Conservation (phyloP, 2,329 filamentous ascomycete genomes). For the Madurella fahalii region DNA sequence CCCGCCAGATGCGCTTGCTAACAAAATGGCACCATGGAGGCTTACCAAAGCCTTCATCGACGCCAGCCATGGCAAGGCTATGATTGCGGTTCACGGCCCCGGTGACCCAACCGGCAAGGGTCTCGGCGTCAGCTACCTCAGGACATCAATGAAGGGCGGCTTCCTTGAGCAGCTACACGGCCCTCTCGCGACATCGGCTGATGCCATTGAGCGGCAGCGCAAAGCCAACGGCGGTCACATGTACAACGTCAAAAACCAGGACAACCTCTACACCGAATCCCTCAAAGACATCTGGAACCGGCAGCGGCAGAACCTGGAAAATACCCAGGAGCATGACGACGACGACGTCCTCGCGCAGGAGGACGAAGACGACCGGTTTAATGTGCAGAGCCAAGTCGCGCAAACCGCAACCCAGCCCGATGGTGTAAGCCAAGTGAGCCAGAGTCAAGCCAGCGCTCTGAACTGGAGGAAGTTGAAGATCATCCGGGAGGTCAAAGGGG, state of each 20-base stretch:
- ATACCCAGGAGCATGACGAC: conserved; percentile 64
- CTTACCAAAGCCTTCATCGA: conserved; percentile 95
- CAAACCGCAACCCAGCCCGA: conserved; percentile 73
- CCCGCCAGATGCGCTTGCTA: conserved; percentile 68
- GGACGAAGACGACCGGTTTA: conserved; percentile 65
- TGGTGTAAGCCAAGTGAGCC: conserved; percentile 72
- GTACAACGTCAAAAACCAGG: conserved; percentile 95
- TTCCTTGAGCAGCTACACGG: conserved; percentile 76
- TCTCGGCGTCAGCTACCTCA: conserved; percentile 93
- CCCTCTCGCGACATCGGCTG: conserved; percentile 64
- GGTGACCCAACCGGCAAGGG: conserved; percentile 93
- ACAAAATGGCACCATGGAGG: conserved; percentile 92
- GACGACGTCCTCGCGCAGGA: conserved; percentile 55
- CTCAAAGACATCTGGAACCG: conserved; percentile 91
- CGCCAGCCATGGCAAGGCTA: conserved; percentile 89
- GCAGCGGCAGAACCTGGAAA: conserved; percentile 74
- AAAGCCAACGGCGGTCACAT: conserved; percentile 90
- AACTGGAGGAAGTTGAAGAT: conserved; percentile 69
- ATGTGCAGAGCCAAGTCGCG: conserved; percentile 65
- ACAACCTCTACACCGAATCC: conserved; percentile 84
- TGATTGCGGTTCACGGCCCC: conserved; percentile 91
- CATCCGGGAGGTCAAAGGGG: conserved; percentile 56
- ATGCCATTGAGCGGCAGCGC: conserved; percentile 82
- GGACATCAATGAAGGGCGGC: conserved; percentile 97
- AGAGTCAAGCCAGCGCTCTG: conserved; percentile 63